A percentile compares a stretch with the other conserved stretches of the same genome.
phyloP scores from a whole-genome alignment of 2,329 filamentous ascomycete species.

The Fusarium sterilihyphosum region DNA sequence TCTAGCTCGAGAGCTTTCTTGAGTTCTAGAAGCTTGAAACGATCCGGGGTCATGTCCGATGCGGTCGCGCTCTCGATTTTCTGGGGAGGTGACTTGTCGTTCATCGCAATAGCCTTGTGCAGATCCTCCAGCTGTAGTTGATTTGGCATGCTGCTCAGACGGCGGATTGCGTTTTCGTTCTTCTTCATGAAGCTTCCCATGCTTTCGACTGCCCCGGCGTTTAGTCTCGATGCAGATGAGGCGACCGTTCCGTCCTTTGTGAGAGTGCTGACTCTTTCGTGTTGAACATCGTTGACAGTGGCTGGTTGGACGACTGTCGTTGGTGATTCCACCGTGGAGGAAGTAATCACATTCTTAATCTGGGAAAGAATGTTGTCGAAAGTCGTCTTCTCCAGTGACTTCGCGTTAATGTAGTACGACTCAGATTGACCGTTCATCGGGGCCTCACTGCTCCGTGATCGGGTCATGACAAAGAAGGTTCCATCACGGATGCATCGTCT shows the following conservation, averaged over 20 bases:
- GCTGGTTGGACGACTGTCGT: neutral
- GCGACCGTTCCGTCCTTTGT: neutral
- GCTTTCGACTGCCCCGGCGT: slow-evolving; percentile 4
- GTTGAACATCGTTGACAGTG: slow-evolving; percentile 26
- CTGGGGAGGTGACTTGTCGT: rapidly evolving
- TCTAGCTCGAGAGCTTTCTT: neutral
- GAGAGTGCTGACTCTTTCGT: neutral
- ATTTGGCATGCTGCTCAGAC: slow-evolving; percentile 24
- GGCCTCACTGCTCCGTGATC: slow-evolving; percentile 39
- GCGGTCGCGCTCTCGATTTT: rapidly evolving
- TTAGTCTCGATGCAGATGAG: slow-evolving; percentile 9
- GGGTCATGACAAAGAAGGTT: slow-evolving; percentile 61
- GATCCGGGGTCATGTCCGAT: rapidly evolving
- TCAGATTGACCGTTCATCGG: slow-evolving; percentile 1
- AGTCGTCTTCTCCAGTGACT: slow-evolving; percentile 24
- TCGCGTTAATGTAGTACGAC: slow-evolving; percentile 23
- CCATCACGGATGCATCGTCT: slow-evolving; percentile 60
- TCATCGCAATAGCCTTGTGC: neutral
- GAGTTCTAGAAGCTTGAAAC: rapidly evolving
- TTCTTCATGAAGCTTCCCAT: slow-evolving; percentile 34
- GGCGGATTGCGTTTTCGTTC: slow-evolving; percentile 28
- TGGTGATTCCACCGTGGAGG: neutral
- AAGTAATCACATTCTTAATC: slow-evolving; percentile 21
- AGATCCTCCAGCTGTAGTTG: slow-evolving; percentile 12
- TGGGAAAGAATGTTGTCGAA: slow-evolving; percentile 36